These are phyloP conservation scores for Sclerotinia nivalis DNA, from an alignment of 2,329 filamentous ascomycete genomes.

Conservation along the genomic window DNA sequence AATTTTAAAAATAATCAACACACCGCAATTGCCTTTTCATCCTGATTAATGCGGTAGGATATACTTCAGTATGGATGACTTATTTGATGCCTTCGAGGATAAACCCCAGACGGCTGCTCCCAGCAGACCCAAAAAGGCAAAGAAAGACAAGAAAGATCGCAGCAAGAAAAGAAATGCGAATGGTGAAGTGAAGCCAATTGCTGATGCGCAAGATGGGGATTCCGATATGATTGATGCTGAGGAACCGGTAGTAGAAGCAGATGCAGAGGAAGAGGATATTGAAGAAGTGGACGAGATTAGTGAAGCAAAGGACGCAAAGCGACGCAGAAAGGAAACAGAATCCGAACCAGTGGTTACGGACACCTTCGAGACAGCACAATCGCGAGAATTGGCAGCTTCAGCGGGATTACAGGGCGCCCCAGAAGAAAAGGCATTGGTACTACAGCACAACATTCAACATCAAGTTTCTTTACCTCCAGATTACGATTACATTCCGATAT, in stretches of 20 bases:
- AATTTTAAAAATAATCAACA: conserved; percentile 5
- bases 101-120: conserved; percentile 51
- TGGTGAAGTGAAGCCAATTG: conserved; percentile 67
- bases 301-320: conserved; percentile 58
- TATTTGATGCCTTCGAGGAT: conserved; percentile 82
- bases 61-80: conserved; percentile 64
- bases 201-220: conserved; percentile 59
- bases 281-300: conserved; percentile 45
- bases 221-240: conserved; percentile 57
- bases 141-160: conserved; percentile 57
- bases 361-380: conserved; percentile 91
- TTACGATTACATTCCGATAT: conserved; percentile 93
- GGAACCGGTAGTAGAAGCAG: conserved; percentile 24
- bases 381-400: conserved; percentile 76
- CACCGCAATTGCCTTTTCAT: neutral
- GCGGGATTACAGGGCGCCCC: conserved; percentile 39
- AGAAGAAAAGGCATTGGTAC: conserved; percentile 62
- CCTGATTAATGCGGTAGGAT: neutral
- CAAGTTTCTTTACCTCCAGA: conserved; percentile 93
- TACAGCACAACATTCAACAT: conserved; percentile 98
- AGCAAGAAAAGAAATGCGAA: conserved; percentile 87
- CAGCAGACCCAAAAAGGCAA: conserved; percentile 40
- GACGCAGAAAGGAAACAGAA: conserved; percentile 62
- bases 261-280: conserved; percentile 29
- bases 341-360: conserved; percentile 85